A percentile compares a stretch with the other conserved stretches of the same genome.
These are phyloP conservation scores for Prunus mira DNA, from an alignment of 306 rosid species.

Conservation along the genomic window DNA sequence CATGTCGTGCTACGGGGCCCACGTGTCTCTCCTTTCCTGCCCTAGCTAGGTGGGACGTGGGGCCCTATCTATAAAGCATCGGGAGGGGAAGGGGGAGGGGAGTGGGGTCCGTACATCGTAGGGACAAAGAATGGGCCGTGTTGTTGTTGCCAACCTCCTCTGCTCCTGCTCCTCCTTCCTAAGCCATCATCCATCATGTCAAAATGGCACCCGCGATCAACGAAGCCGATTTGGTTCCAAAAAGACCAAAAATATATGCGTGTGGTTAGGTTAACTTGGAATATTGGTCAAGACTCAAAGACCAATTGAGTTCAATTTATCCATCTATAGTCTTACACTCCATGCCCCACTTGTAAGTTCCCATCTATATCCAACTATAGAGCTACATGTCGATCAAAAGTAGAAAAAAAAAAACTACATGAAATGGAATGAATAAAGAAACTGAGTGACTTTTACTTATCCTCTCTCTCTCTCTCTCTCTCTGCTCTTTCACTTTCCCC, in stretches of 20 bases:
- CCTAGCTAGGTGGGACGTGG: neutral
- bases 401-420: neutral
- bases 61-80: neutral
- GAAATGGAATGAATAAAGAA: too few species aligned
- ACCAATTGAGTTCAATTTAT: neutral
- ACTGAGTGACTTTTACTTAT: neutral
- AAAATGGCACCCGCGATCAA: neutral
- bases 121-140: constrained; percentile 25
- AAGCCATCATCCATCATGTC: too few species aligned
- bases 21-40: constrained; percentile 16
- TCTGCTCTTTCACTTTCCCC: neutral
- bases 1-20: constrained; percentile 30
- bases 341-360: too few species aligned
- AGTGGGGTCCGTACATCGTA: neutral
- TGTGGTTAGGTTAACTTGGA: neutral
- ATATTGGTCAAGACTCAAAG: neutral
- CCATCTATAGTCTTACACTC: too few species aligned
- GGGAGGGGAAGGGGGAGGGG: too few species aligned
- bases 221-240: neutral
- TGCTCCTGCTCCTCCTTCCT: too few species aligned
- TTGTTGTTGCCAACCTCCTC: constrained; percentile 16
- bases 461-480: neutral
- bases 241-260: too few species aligned
- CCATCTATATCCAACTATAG: too few species aligned
- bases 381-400: too few species aligned